These are phyloP conservation scores for Malus fusca DNA, from an alignment of 306 rosid genomes.

Conservation along the genomic window DNA sequence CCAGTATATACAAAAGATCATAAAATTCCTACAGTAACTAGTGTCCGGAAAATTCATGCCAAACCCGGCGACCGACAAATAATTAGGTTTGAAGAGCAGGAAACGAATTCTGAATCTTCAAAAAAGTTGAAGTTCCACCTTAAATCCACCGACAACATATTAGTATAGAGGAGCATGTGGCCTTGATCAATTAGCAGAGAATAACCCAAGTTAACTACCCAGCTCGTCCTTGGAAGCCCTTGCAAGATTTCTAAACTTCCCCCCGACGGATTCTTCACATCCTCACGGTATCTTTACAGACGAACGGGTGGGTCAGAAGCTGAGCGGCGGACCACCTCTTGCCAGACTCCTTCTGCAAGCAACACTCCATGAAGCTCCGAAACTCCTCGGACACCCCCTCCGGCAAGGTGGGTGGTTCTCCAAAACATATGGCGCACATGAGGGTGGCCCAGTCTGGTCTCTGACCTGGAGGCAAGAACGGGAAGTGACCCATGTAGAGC, in stretches of 20 bases:
- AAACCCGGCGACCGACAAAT: not conserved
- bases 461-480: conserved; percentile 72
- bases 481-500: conserved; percentile 84
- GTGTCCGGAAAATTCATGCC: not conserved
- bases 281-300: conserved; percentile 18
- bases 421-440: conserved; percentile 85
- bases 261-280: not conserved
- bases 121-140: no score
- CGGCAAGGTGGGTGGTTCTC: conserved; percentile 73
- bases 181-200: no score
- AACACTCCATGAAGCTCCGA: conserved; percentile 54
- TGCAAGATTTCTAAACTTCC: not conserved
- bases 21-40: not conserved
- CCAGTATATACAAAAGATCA: not conserved
- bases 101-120: not conserved
- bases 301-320: conserved; percentile 63
- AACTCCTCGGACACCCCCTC: conserved; percentile 46
- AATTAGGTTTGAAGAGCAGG: not conserved
- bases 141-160: no score
- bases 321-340: conserved; percentile 71
- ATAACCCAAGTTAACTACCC: not conserved
- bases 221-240: not conserved
- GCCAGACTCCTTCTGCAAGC: conserved; percentile 70
- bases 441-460: conserved; percentile 88
- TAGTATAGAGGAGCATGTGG: no score